These are phyloP conservation scores for Filosporella fistucella DNA, from an alignment of 495 filamentous ascomycete genomes.

Conservation along the genomic window DNA sequence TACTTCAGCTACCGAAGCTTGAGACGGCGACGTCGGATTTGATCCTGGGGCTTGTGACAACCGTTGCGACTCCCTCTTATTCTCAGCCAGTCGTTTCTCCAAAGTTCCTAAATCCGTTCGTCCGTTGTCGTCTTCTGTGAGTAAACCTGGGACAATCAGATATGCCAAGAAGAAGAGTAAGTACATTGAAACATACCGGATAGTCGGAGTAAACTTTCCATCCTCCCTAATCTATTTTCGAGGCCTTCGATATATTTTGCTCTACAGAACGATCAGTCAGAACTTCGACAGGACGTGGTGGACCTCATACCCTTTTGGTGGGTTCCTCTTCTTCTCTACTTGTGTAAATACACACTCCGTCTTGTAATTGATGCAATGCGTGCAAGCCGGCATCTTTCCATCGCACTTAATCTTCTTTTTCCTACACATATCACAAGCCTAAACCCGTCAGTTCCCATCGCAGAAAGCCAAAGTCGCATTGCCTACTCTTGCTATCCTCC, in stretches of 20 bases:
- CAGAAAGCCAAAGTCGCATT: conserved; percentile 14
- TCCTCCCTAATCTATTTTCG: conserved; percentile 88
- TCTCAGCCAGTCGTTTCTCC: conserved; percentile 63
- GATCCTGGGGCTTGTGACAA: conserved; percentile 19
- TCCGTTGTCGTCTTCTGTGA: conserved; percentile 83
- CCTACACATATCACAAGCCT: conserved; percentile 98
- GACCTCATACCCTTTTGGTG: conserved; percentile 68
- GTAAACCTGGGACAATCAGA: conserved; percentile 40
- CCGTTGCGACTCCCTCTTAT: conserved; percentile 14
- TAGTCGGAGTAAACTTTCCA: conserved; percentile 85
- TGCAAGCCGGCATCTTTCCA: conserved; percentile 90
- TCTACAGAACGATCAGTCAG: conserved; percentile 35
- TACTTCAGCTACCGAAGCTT: conserved; percentile 11
- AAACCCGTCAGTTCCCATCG: conserved; percentile 10
- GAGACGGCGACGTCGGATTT: conserved; percentile 20
- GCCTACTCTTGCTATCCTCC: conserved; percentile 84
- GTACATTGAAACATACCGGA: conserved; percentile 52
- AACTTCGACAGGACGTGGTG: neutral
- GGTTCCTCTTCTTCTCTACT: conserved; percentile 97
- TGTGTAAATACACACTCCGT: conserved; percentile 97
- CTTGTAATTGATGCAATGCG: conserved; percentile 97
- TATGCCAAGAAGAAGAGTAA: neutral
- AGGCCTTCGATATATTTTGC: conserved; percentile 98
- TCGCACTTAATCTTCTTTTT: conserved; percentile 99
- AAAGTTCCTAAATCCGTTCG: conserved; percentile 84